Conservation (phyloP, 2,329 filamentous ascomycete genomes). For the Colletotrichum ledebouriae region DNA sequence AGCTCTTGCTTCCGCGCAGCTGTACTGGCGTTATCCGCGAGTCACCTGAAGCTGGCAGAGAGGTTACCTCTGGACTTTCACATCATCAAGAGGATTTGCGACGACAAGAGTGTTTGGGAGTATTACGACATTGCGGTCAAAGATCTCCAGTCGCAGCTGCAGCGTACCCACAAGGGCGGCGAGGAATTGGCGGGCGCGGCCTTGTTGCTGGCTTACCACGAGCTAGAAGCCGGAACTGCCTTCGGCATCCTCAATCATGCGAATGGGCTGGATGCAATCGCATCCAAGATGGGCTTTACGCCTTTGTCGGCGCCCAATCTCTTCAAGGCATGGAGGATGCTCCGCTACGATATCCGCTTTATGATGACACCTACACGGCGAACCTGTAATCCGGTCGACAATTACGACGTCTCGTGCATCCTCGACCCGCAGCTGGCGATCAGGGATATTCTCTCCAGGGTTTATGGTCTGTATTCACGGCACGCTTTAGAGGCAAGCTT, state of each 20-base stretch:
- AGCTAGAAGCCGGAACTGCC: slow-evolving; percentile 28
- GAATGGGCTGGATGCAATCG: slow-evolving; percentile 26
- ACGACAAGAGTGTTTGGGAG: slow-evolving; percentile 17
- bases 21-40: slow-evolving; percentile 29
- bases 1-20: slow-evolving; percentile 31
- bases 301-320: slow-evolving; percentile 12
- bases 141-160: slow-evolving; percentile 15
- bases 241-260: slow-evolving; percentile 28
- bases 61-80: slow-evolving; percentile 11
- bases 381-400: slow-evolving; percentile 13
- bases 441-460: slow-evolving; percentile 24
- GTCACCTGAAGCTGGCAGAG: slow-evolving; percentile 16
- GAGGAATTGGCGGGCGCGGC: slow-evolving; percentile 34
- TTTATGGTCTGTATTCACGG: slow-evolving; percentile 6
- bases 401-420: slow-evolving; percentile 21
- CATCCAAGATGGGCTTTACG: slow-evolving; percentile 29
- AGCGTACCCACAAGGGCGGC: neutral
- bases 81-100: neutral
- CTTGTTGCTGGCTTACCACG: slow-evolving; percentile 31
- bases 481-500: slow-evolving; percentile 31
- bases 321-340: slow-evolving; percentile 38
- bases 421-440: slow-evolving; percentile 31
- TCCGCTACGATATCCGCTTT: slow-evolving; percentile 28
- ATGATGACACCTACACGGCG: slow-evolving; percentile 13
- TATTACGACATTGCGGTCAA: slow-evolving; percentile 34